Base-by-base conservation (phyloP, 768 basidiomycete species). In the Tephrocybe sp. region DNA sequence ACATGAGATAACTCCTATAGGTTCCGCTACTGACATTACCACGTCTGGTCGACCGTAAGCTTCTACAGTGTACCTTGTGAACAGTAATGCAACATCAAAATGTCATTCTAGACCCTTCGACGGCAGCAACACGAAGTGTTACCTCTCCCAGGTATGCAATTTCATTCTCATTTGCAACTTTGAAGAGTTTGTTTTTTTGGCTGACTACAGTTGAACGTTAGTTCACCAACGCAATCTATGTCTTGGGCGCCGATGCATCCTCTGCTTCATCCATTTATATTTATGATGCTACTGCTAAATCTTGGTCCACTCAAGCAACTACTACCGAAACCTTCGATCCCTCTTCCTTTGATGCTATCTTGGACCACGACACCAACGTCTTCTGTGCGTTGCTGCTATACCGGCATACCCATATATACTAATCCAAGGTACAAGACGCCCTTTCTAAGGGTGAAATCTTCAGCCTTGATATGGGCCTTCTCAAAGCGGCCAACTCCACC, bases 281-380 rank as follows among this genome's bases (percentile, higher is more conserved):
- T 52, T 97, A 85, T 70, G 79, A 93, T 59, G 89, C 86, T 5
- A 62, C 71, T 6, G 76, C 73, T 19, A 80, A 82, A 53, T 76
- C 85, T 1, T 95, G 94, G 94, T 79, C 87, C 3, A 86, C 78
- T 2, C 94, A 97, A 62, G 56, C 72, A 2, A 77, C 77, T 13
- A 76, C 69, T 4, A 57, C 75, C 29, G 66, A 65, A 45, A 23
- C 36, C n/a, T 84, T 87, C 57, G 83, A 93, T 63, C 77, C 82
- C 3, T 65, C 74, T 2, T 78, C 80, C 16, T 86, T 84, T 59
- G 75, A 72, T 22, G 79, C 88, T 22, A 83, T 95, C 53, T 78
- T 97, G 27, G 94, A 97, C 69, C 94, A 95, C 56, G 94, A 97
- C 65, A 97, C 94, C 42, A 94, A 95, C 54, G 82, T 86, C 52